These are phyloP conservation scores for Neoboletus brunneissimus DNA, from an alignment of 768 basidiomycete species.

Conservation along the genomic window DNA sequence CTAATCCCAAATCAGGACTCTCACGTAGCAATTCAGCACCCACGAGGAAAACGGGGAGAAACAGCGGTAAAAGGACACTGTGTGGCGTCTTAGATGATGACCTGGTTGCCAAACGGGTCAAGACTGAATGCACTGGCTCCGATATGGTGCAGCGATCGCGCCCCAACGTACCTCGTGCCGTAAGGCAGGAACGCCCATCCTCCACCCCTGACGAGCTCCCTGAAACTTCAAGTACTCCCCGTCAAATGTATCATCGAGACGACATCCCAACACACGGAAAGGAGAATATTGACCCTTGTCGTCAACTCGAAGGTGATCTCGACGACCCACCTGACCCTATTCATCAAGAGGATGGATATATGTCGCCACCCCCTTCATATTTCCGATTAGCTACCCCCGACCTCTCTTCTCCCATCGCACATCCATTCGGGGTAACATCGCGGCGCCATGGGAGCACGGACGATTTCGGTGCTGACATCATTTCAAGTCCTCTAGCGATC, in stretches of 20 bases:
- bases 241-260: constrained; percentile 39
- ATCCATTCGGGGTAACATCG: constrained; percentile 21
- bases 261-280: constrained; percentile 38
- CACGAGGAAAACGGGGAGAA: constrained; percentile 43
- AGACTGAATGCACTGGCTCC: constrained; percentile 17
- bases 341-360: constrained; percentile 78
- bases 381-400: constrained; percentile 51
- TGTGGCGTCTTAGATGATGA: constrained; percentile 70
- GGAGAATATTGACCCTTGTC: constrained; percentile 39
- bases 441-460: constrained; percentile 16
- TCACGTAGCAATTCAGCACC: constrained; percentile 30
- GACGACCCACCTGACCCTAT: constrained; percentile 43
- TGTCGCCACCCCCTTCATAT: constrained; percentile 64
- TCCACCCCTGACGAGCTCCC: constrained; percentile 7
- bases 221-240: constrained; percentile 34
- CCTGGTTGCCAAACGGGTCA: constrained; percentile 49
- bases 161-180: constrained; percentile 12
- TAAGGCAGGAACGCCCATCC: constrained; percentile 8
- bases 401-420: constrained; percentile 60
- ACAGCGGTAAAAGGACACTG: constrained; percentile 75
- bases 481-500: constrained; percentile 32
- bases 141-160: constrained; percentile 31
- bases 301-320: constrained; percentile 41
- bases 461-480: constrained; percentile 52
- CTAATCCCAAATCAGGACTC: constrained; percentile 25